Base-by-base conservation (phyloP, 306 rosid species). In the Prosopis cineraria region DNA sequence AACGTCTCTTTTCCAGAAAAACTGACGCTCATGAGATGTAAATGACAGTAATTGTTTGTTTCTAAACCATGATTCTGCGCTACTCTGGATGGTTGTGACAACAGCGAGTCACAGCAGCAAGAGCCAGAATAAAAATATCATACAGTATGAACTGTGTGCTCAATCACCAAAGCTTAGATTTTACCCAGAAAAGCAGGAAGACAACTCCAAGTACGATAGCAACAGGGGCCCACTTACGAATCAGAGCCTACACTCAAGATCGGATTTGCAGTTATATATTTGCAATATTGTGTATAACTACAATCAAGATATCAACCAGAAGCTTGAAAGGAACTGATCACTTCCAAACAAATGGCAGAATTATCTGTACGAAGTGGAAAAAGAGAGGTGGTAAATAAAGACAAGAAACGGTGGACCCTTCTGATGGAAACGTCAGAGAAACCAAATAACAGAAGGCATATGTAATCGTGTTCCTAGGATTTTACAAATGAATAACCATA, bases 131-230 rank as follows among this genome's bases (percentile, higher is more conserved):
- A 31, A 58, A 29, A 29, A 22, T 41, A 56, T 33, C 70, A 33
- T 29, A 69, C 29, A 5, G 34, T 20, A 22, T 39, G 70, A 19
- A 5, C 60, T 20, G 31, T 20, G 31, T 30, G 84, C 66, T 45
- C 40, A 68, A 78, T 91, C 91, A 91, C 97, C 99, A 93, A 47
- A 96, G 73, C 93, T 93, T 96, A 60, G 86, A 86, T 82, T 95
- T 95, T 69, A 96, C 79, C 98, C 99, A 96, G 91, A 91, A 93
- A 72, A 96, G 94, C n/a, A 96, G 85, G 87, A 93, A 88, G 80
- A 96, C 99, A 71, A 96, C 96, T 89, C 99, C 99, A 8, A 96
- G 82, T 68, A 96, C 99, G 78, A 95, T 90, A 53, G 98, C 95
- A 81, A 92, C 95, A n/a, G 98, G 98, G 3, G 97, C 98, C 95